Percentiles rank a stretch among this genome's conserved stretches.
These are phyloP conservation scores for Acanthochlamys bracteata DNA, from an alignment of 106 monocot species.

Conservation along the genomic window DNA sequence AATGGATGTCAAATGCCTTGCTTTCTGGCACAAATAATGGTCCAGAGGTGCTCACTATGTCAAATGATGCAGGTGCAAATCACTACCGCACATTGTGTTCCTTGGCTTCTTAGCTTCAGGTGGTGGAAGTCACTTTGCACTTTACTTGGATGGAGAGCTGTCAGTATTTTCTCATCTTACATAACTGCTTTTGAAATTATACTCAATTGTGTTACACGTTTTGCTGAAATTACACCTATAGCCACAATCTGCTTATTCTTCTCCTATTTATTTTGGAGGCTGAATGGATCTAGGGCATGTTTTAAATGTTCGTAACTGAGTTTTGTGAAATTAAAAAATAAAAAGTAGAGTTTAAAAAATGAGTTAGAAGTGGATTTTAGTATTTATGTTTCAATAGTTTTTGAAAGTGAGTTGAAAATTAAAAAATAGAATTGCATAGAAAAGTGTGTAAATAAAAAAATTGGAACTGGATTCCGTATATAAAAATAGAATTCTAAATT, in stretches of 20 bases:
- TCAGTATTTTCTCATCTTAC: slow-evolving; percentile 22
- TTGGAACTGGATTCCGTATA: no score
- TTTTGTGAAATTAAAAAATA: no score
- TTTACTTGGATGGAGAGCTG: slow-evolving; percentile 94
- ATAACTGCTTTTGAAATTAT: not conserved
- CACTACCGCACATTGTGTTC: slow-evolving; percentile 86
- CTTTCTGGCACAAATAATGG: no score
- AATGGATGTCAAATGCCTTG: no score
- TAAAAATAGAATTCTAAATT: no score
- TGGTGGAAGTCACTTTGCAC: slow-evolving; percentile 92
- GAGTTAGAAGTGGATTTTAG: no score
- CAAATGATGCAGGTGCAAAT: slow-evolving; percentile 63
- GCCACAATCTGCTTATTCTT: not conserved
- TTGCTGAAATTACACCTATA: not conserved
- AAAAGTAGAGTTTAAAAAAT: no score
- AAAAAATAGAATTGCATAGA: no score
- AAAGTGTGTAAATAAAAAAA: no score
- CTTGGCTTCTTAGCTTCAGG: slow-evolving; percentile 80
- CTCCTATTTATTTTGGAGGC: slow-evolving; percentile 27
- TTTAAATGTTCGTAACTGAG: no score
- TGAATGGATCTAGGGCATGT: slow-evolving; percentile 95
- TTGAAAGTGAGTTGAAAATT: no score
- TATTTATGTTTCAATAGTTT: no score
- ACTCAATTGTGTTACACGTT: not conserved
- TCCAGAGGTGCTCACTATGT: not conserved